A percentile compares a stretch with the other conserved stretches of the same genome.
These are phyloP conservation scores for Corymbia maculata DNA, from an alignment of 345 rosid species.

Conservation along the genomic window DNA sequence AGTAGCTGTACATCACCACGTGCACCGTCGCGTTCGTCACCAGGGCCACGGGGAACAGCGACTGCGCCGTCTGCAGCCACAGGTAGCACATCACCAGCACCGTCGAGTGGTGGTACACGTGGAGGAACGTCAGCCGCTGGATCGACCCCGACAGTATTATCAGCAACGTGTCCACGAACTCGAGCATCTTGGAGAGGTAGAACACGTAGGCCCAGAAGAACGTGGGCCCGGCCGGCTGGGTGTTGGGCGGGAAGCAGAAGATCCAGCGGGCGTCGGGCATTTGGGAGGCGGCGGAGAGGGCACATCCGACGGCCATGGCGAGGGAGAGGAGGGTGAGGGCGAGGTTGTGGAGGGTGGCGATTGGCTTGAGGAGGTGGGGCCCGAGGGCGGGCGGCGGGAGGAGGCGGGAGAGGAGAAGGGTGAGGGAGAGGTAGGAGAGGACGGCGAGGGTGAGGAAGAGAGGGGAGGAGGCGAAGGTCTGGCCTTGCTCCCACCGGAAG, in stretches of 20 bases:
- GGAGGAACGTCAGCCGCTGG: constrained; percentile 50
- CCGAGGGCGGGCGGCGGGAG: constrained; percentile 13
- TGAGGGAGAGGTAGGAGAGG: constrained; percentile 39
- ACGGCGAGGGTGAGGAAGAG: constrained; percentile 36
- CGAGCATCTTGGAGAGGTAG: constrained; percentile 57
- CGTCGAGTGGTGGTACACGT: constrained; percentile 63
- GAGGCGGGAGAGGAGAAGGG: constrained; percentile 28
- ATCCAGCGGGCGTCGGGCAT: constrained; percentile 16
- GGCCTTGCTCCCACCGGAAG: constrained; percentile 49
- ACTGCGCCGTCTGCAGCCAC: constrained; percentile 32
- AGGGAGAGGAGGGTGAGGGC: constrained; percentile 49
- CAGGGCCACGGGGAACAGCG: constrained; percentile 41
- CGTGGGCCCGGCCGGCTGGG: constrained; percentile 37
- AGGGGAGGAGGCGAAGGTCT: constrained; percentile 49
- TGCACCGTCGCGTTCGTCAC: constrained; percentile 47
- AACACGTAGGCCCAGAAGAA: constrained; percentile 67
- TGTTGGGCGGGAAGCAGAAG: constrained; percentile 41
- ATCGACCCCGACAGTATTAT: constrained; percentile 31
- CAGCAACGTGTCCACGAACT: constrained; percentile 47
- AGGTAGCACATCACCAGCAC: constrained; percentile 54
- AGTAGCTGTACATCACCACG: constrained; percentile 56
- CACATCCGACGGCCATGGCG: constrained; percentile 64
- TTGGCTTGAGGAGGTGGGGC: constrained; percentile 44
- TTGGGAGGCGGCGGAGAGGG: constrained; percentile 30
- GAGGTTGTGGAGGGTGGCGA: constrained; percentile 70